Base-by-base conservation (phyloP, 2,329 filamentous ascomycete species). In the Drechslera avenae region DNA sequence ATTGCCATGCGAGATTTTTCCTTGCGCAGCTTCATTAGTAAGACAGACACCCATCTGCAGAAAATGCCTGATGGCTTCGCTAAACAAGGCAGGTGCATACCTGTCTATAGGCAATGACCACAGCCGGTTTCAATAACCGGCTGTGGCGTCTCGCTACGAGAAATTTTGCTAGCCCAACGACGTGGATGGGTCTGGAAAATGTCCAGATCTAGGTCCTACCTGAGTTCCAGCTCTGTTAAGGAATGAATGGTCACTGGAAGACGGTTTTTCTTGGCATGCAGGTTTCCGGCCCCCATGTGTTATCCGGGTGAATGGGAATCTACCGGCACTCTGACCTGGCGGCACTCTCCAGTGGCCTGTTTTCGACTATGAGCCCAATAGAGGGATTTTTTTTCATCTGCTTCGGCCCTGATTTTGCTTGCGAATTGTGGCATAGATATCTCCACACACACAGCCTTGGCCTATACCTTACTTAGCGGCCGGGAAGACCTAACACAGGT, bases 271-370 rank as follows among this genome's bases (percentile, higher is more conserved):
- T 46, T 35, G 23, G 36, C 31, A n/a, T 3, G 12, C 31, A 26
- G 31, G 35, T 9, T 36, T 26, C 37, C 21, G 18, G 23, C 13
- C 35, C 17, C 21, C 12, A 31, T n/a, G 21, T 8, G 40, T 47
- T 47, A 54, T 16, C 46, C 50, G 54, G 33, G 35, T 50, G 42
- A 47, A 50, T 54, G 41, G 50, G 37, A 41, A 14, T 16, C 14
- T n/a, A 21, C 18, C n/a, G 46, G 40, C 14, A 23, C 39, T 21
- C 26, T 35, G 39, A 18, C 31, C 35, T 39, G 31, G 18, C 9
- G 32, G 21, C 16, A 19, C 9, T 43, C 19, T 23, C 50, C 36
- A 50, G 46, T 35, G 41, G 42, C 19, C 39, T 45, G 33, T 46
- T 53, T 37, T 35, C 49, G 39, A 42, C 17, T 31, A 14, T 18